A percentile compares a stretch with the other conserved stretches of the same genome.
These are phyloP conservation scores for Penicillium paradoxum DNA, from an alignment of 495 filamentous ascomycete genomes.

Conservation along the genomic window DNA sequence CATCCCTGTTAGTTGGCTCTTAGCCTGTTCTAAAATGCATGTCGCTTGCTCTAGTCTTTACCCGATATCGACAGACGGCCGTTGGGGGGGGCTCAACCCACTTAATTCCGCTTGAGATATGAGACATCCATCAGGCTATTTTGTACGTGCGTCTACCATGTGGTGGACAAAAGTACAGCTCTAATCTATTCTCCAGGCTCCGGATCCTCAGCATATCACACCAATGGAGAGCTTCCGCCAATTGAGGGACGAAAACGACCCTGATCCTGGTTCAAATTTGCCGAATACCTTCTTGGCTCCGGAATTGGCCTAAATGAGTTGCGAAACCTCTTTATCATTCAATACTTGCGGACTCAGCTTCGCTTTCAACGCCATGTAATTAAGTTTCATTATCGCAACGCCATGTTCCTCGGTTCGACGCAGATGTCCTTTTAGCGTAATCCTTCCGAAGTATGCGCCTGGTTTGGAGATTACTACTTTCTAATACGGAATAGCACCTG, in stretches of 20 bases:
- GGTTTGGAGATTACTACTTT: no score
- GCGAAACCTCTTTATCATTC: not conserved
- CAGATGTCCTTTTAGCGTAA: not conserved
- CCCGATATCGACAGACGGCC: not conserved
- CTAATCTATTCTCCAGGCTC: not conserved
- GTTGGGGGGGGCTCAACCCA: not conserved
- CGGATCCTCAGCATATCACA: not conserved
- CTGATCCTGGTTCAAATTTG: not conserved
- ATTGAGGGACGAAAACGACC: not conserved
- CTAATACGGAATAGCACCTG: not conserved
- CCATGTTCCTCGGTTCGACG: not conserved
- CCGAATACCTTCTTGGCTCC: not conserved
- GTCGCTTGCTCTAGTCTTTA: not conserved
- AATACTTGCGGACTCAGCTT: not conserved
- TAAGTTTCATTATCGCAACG: not conserved
- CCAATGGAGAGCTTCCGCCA: not conserved
- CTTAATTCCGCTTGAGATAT: not conserved
- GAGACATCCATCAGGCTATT: not conserved
- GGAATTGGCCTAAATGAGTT: not conserved
- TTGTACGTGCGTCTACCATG: not conserved
- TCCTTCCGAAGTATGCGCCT: not conserved
- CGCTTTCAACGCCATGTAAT: not conserved
- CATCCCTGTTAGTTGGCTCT: not conserved
- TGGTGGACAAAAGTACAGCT: not conserved
- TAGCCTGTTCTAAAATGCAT: no score